These are phyloP conservation scores for Coniferiporia sulphurascens DNA, from an alignment of 1,284 basidiomycete genomes.

Conservation along the genomic window DNA sequence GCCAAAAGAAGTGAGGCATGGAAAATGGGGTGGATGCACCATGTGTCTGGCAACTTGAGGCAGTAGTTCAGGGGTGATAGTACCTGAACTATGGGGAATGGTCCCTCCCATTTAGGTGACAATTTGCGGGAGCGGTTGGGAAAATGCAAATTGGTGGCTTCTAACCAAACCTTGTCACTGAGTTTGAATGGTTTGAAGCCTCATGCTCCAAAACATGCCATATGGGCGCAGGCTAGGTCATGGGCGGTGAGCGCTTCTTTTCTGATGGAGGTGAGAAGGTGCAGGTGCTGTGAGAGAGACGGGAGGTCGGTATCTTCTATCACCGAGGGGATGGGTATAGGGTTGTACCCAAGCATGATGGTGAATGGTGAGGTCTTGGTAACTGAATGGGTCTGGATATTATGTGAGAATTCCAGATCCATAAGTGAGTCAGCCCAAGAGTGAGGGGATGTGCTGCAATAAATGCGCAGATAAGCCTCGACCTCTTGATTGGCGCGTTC, in stretches of 20 bases:
- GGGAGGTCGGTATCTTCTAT: background rate
- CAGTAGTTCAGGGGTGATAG: background rate
- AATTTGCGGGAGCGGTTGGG: background rate
- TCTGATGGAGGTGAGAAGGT: background rate
- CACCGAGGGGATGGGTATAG: background rate
- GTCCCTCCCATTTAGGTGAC: background rate
- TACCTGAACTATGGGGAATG: background rate
- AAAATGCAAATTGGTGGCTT: background rate
- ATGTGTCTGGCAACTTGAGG: background rate
- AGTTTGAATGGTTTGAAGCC: background rate
- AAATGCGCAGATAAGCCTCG: conserved; percentile 19
- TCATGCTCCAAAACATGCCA: background rate
- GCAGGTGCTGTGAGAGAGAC: background rate
- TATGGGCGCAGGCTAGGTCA: background rate
- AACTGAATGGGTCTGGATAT: background rate
- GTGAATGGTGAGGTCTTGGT: background rate
- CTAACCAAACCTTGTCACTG: background rate
- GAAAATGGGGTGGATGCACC: background rate
- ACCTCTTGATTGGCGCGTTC: conserved; percentile 27
- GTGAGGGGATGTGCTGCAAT: conserved; percentile 24
- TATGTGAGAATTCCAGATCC: conserved; percentile 21
- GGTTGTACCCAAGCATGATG: background rate
- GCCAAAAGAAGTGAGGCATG: background rate
- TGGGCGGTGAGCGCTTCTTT: background rate
- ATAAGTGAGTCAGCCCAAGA: conserved; percentile 28